A percentile compares a stretch with the other conserved stretches of the same genome.
phyloP scores from a whole-genome alignment of 2,329 filamentous ascomycete genomes.

The Diaporthe vaccinii region DNA sequence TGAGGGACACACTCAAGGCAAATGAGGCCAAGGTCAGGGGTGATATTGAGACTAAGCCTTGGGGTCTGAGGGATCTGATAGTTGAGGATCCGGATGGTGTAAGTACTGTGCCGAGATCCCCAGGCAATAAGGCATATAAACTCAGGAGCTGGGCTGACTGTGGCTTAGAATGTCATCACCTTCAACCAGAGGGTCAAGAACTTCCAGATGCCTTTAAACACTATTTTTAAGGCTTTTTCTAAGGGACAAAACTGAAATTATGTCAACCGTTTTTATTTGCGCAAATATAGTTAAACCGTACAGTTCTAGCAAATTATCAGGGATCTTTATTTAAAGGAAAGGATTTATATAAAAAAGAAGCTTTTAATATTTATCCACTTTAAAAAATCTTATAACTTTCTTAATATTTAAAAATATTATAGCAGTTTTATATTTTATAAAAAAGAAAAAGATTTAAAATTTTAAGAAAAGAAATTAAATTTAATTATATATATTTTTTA shows the following conservation, averaged over 20 bases:
- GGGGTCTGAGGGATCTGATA: constrained; percentile 22
- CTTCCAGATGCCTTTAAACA: background rate
- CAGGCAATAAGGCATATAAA: too few species aligned
- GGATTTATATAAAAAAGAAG: too few species aligned
- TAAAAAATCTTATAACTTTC: too few species aligned
- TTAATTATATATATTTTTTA: too few species aligned
- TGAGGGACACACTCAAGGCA: constrained; percentile 1
- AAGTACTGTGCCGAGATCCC: background rate
- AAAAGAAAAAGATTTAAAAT: too few species aligned
- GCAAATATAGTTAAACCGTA: too few species aligned
- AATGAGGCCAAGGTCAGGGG: background rate
- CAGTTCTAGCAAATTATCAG: background rate
- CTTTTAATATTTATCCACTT: too few species aligned
- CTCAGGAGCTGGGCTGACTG: background rate
- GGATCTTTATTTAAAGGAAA: too few species aligned
- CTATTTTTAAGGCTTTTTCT: background rate
- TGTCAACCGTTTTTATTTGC: background rate
- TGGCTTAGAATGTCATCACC: constrained; percentile 15
- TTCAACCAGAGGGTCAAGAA: constrained; percentile 21
- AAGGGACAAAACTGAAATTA: background rate
- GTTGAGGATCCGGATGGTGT: constrained; percentile 25
- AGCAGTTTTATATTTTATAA: too few species aligned
- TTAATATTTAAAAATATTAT: too few species aligned
- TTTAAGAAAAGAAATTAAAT: too few species aligned
- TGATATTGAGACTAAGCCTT: constrained; percentile 21